A percentile compares a stretch with the other conserved stretches of the same genome.
Conservation (phyloP, 2,329 filamentous ascomycete genomes). For the Uncinocarpus reesii region DNA sequence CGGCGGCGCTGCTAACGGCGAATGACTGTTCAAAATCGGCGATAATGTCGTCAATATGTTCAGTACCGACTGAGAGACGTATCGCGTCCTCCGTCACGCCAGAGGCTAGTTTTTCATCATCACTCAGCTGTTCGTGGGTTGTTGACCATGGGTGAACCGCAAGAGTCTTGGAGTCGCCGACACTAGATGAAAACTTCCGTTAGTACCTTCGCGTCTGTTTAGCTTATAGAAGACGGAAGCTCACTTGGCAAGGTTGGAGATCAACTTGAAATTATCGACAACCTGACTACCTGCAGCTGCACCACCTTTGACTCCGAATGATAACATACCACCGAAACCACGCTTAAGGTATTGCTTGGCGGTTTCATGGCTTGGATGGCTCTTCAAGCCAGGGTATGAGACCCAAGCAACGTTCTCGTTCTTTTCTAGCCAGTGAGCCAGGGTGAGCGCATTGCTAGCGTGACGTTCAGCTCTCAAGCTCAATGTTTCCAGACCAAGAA, state of each 20-base stretch:
- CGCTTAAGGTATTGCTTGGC: slow-evolving; percentile 80
- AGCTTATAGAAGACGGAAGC: slow-evolving; percentile 13
- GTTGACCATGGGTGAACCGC: slow-evolving; percentile 94
- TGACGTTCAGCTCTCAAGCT: slow-evolving; percentile 78
- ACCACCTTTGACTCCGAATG: slow-evolving; percentile 86
- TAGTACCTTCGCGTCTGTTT: not conserved
- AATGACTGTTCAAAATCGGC: slow-evolving; percentile 91
- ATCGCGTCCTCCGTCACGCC: slow-evolving; percentile 85
- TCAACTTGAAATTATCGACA: slow-evolving; percentile 88
- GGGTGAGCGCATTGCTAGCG: slow-evolving; percentile 66
- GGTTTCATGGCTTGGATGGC: slow-evolving; percentile 64
- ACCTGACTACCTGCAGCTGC: slow-evolving; percentile 73
- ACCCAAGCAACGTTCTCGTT: slow-evolving; percentile 85
- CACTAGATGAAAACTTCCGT: slow-evolving; percentile 33
- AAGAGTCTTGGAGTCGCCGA: slow-evolving; percentile 88
- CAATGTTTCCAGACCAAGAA: slow-evolving; percentile 82
- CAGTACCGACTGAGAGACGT: slow-evolving; percentile 86
- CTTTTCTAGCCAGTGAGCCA: slow-evolving; percentile 74
- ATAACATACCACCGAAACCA: slow-evolving; percentile 82
- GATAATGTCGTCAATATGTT: slow-evolving; percentile 96
- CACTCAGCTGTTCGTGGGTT: slow-evolving; percentile 82
- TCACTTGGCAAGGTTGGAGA: slow-evolving; percentile 85
- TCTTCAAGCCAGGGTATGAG: slow-evolving; percentile 78
- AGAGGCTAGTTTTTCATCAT: slow-evolving; percentile 67
- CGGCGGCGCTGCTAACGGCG: slow-evolving; percentile 39